phyloP scores from a whole-genome alignment of 352 stramenopile species.

The Phytopythium ostracodes region DNA sequence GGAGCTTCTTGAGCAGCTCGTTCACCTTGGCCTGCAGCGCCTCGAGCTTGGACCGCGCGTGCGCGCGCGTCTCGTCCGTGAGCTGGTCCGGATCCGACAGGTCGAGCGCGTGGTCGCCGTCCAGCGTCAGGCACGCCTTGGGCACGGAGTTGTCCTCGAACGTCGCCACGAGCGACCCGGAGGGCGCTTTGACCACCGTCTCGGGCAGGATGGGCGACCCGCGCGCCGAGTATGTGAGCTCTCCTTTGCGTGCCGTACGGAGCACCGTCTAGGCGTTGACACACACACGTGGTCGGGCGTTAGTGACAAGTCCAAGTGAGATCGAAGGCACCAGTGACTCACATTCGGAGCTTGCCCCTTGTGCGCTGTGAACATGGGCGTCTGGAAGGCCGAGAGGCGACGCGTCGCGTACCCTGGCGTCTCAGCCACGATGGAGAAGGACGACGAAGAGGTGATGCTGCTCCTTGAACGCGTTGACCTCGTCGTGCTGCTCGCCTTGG shows the following conservation, averaged over 20 bases:
- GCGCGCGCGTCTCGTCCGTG: constrained; percentile 45
- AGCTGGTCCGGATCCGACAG: constrained; percentile 62
- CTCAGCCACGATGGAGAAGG: constrained; percentile 30
- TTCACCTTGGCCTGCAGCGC: constrained; percentile 68
- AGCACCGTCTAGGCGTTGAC: constrained; percentile 33
- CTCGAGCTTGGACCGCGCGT: constrained; percentile 59
- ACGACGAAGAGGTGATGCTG: constrained; percentile 9
- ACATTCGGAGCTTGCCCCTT: constrained; percentile 20
- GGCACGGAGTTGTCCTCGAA: constrained; percentile 45
- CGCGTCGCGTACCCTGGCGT: constrained; percentile 23
- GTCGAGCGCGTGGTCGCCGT: constrained; percentile 55
- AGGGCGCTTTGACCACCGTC: constrained; percentile 47
- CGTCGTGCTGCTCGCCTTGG: background rate
- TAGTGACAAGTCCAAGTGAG: background rate
- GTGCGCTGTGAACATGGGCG: constrained; percentile 22
- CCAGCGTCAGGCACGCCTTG: constrained; percentile 51
- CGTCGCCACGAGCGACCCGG: constrained; percentile 53
- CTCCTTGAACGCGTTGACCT: background rate
- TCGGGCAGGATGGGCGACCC: constrained; percentile 66
- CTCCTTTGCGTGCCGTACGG: constrained; percentile 66
- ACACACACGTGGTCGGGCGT: background rate
- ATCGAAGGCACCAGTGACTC: too few relatives aligned
- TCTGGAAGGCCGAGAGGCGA: constrained; percentile 35
- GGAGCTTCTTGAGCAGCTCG: constrained; percentile 57
- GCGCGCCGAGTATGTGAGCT: constrained; percentile 63